Percentiles rank a stretch among this genome's conserved stretches.
Evolutionary conservation across 1,139 yeast species (phyloP).

Genomic region (Hyphopichia buzzinii): DNA sequence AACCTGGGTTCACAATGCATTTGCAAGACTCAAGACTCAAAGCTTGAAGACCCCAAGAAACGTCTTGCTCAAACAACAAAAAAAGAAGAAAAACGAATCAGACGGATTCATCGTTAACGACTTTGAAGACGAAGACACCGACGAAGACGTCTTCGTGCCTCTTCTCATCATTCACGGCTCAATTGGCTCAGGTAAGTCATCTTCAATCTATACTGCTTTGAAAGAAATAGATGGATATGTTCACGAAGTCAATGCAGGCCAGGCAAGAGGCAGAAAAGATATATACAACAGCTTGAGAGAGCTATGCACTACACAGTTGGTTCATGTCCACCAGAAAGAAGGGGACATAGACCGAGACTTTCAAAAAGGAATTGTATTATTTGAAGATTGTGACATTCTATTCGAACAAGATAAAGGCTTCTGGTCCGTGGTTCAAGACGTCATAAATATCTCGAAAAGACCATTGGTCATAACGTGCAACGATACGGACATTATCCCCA

Average conservation of each 20-base stretch:
- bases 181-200: conserved; percentile 76
- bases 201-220: conserved; percentile 69
- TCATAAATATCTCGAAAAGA: conserved; percentile 65
- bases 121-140: conserved; percentile 17
- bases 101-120: conserved; percentile 35
- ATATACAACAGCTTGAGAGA: conserved; percentile 67
- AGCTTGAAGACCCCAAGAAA: conserved; percentile 31
- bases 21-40: conserved; percentile 35
- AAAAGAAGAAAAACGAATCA: conserved; percentile 16
- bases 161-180: conserved; percentile 69
- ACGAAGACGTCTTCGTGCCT: conserved; percentile 51
- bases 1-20: conserved; percentile 52
- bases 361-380: conserved; percentile 66
- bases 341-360: conserved; percentile 31
- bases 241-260: conserved; percentile 78
- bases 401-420: conserved; percentile 79
- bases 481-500: conserved; percentile 55
- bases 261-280: conserved; percentile 69
- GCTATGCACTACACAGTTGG: conserved; percentile 79
- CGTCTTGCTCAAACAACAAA: conserved; percentile 20
- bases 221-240: conserved; percentile 67
- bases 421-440: conserved; percentile 71
- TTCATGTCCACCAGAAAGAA: conserved; percentile 42
- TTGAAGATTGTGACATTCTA: conserved; percentile 84
- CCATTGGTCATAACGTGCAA: conserved; percentile 80